These are phyloP conservation scores for Phytopythium chamaehyphon DNA, from an alignment of 352 stramenopile species.

Conservation along the genomic window DNA sequence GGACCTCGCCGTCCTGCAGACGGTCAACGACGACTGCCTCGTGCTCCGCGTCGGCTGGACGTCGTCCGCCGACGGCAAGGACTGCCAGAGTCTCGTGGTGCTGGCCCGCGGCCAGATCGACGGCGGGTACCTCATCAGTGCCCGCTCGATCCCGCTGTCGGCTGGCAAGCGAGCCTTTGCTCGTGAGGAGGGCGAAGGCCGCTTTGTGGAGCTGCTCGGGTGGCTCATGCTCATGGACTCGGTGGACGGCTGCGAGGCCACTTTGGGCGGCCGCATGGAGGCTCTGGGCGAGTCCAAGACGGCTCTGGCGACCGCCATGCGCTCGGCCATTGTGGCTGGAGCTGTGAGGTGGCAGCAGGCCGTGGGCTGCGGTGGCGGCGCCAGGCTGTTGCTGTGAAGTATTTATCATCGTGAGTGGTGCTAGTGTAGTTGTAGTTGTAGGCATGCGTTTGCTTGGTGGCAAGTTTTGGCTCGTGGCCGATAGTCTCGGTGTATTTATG, in stretches of 20 bases:
- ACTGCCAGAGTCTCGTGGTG: constrained; percentile 37
- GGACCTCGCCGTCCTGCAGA: constrained; percentile 34
- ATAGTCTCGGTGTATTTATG: constrained; percentile 4
- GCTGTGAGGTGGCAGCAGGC: constrained; percentile 37
- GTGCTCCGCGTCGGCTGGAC: constrained; percentile 29
- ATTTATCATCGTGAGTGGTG: constrained; percentile 6
- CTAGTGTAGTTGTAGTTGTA: not conserved
- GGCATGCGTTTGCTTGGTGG: constrained; percentile 4
- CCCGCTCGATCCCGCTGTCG: constrained; percentile 34
- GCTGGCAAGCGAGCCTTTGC: constrained; percentile 28
- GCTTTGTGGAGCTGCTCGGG: constrained; percentile 23
- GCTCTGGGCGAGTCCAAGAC: constrained; percentile 8
- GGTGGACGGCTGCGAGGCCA: constrained; percentile 34
- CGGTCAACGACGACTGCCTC: constrained; percentile 45
- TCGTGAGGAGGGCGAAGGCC: constrained; percentile 13
- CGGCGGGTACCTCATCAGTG: constrained; percentile 34
- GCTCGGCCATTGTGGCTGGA: constrained; percentile 13
- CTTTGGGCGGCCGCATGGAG: constrained; percentile 24
- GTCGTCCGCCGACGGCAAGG: constrained; percentile 17
- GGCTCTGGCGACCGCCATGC: constrained; percentile 5
- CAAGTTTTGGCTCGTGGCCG: not conserved
- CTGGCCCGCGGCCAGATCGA: constrained; percentile 40
- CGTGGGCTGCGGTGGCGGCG: constrained; percentile 17
- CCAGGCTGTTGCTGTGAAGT: not conserved
- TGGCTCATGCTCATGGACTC: constrained; percentile 45